These are phyloP conservation scores for Salicornia ramosissima DNA, from an alignment of 148 eudicot species.

Conservation along the genomic window DNA sequence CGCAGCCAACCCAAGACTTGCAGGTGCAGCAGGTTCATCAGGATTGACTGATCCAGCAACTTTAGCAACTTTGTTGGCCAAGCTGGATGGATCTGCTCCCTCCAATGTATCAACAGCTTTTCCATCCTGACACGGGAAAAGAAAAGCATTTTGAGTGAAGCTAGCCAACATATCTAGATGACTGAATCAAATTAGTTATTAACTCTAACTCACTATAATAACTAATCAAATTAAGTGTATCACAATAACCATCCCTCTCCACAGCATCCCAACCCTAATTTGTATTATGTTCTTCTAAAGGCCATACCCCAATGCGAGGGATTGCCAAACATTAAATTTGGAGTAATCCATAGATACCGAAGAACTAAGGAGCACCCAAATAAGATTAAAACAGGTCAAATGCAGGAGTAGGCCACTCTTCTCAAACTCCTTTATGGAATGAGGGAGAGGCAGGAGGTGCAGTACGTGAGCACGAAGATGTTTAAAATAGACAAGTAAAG, in stretches of 20 bases:
- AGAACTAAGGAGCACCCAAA: background rate
- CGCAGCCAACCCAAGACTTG: constrained; percentile 92
- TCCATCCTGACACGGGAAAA: constrained; percentile 52
- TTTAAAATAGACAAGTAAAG: no score
- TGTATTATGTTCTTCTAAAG: background rate
- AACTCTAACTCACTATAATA: no score
- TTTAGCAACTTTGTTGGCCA: constrained; percentile 92
- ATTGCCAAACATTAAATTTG: background rate
- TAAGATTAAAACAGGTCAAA: no score
- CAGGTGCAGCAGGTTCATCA: constrained; percentile 83
- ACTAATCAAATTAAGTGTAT: no score
- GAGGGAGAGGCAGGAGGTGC: no score
- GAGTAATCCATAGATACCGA: no score
- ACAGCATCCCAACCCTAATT: background rate
- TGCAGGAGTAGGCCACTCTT: no score
- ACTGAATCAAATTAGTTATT: no score
- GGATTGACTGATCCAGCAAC: constrained; percentile 60
- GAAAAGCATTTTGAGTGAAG: background rate
- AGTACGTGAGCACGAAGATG: no score
- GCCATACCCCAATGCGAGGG: background rate
- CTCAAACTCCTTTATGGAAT: no score
- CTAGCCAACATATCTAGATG: background rate
- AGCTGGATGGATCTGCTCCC: constrained; percentile 90
- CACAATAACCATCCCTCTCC: background rate
- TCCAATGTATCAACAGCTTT: constrained; percentile 83